phyloP scores from a whole-genome alignment of 495 filamentous ascomycete genomes.

The Penicilliopsis zonata region DNA sequence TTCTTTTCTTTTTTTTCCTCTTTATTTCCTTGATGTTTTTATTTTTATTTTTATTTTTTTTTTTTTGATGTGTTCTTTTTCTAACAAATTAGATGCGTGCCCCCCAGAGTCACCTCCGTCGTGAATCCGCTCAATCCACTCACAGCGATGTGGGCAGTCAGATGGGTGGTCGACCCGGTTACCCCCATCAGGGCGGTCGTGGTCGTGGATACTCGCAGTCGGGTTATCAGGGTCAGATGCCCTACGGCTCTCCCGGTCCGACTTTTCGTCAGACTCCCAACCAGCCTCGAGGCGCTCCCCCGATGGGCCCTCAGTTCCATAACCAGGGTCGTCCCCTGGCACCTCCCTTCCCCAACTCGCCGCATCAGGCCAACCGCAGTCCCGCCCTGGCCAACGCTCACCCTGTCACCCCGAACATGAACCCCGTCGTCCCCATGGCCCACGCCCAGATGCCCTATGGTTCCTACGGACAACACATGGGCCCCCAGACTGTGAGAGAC shows the following conservation, averaged over 20 bases:
- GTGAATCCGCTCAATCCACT: slow-evolving; percentile 70
- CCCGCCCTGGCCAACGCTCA: slow-evolving; percentile 58
- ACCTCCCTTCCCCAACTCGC: slow-evolving; percentile 48
- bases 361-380: slow-evolving; percentile 55
- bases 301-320: slow-evolving; percentile 56
- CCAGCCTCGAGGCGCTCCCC: slow-evolving; percentile 49
- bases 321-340: slow-evolving; percentile 43
- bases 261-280: slow-evolving; percentile 47
- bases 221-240: slow-evolving; percentile 48
- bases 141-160: slow-evolving; percentile 64
- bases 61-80: neutral
- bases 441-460: slow-evolving; percentile 45
- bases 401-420: slow-evolving; percentile 59
- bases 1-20: slow-evolving; percentile 2
- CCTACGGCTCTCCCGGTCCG: slow-evolving; percentile 51
- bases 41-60: slow-evolving; percentile 1
- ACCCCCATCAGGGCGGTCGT: slow-evolving; percentile 46
- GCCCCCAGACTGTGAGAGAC: slow-evolving; percentile 53
- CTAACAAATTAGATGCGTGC: slow-evolving; percentile 42
- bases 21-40: slow-evolving; percentile 1
- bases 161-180: slow-evolving; percentile 42
- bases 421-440: slow-evolving; percentile 42
- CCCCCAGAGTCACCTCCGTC: slow-evolving; percentile 61
- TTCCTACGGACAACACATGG: slow-evolving; percentile 47
- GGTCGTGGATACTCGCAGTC: slow-evolving; percentile 54